Conservation (phyloP, 345 rosid species). For the Leavenworthia alabamica region DNA sequence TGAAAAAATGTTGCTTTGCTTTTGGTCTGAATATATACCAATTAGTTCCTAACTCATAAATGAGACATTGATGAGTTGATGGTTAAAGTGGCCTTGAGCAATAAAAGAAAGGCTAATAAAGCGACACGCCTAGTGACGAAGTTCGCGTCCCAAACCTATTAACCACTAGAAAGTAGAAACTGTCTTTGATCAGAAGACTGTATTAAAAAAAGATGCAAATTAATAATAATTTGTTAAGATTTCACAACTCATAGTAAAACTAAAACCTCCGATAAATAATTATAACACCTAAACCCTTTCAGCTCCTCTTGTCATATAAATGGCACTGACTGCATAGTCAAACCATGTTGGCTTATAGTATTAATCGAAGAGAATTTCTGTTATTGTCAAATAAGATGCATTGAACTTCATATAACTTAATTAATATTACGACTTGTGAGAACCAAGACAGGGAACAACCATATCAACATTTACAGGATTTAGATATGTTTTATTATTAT, state of each 20-base stretch:
- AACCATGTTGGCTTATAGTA: not conserved
- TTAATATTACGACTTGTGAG: not conserved
- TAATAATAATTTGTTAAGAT: not conserved
- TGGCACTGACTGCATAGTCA: not conserved
- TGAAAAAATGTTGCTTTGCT: not conserved
- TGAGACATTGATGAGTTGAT: not conserved
- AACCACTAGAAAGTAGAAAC: not conserved
- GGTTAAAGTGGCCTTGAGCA: not conserved
- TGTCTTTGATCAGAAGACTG: not conserved
- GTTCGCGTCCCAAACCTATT: not conserved
- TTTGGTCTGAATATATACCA: not conserved
- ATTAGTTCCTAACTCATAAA: too few species aligned
- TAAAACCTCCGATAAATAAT: not conserved
- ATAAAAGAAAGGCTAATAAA: not conserved
- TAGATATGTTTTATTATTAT: not conserved
- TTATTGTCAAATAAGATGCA: not conserved
- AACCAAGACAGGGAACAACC: constrained; percentile 1
- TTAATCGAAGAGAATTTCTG: not conserved
- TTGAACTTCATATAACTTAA: not conserved
- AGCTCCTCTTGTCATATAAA: not conserved
- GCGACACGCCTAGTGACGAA: not conserved
- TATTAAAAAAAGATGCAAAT: not conserved
- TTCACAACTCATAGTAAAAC: not conserved
- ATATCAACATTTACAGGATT: not conserved
- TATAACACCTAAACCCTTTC: not conserved